Conservation (phyloP, 805 yeast species). For the Lipomyces yamadae region DNA sequence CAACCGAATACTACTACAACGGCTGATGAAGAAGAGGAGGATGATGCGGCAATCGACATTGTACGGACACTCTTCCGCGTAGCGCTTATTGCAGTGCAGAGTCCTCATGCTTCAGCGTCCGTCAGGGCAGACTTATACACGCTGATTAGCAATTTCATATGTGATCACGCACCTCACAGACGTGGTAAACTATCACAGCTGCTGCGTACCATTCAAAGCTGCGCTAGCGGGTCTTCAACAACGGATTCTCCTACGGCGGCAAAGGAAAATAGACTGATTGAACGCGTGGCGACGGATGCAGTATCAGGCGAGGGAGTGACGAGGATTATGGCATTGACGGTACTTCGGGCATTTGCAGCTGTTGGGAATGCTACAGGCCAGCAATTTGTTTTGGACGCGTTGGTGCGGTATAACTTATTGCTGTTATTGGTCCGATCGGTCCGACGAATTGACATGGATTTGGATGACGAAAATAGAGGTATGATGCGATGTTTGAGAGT, state of each 20-base stretch:
- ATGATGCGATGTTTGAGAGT: not conserved
- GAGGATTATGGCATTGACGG: constrained; percentile 73
- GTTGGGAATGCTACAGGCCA: constrained; percentile 57
- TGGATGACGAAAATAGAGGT: constrained; percentile 43
- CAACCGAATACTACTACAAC: constrained; percentile 2
- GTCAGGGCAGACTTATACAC: constrained; percentile 82
- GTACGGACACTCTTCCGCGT: constrained; percentile 73
- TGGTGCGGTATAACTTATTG: constrained; percentile 70
- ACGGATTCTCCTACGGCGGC: not conserved
- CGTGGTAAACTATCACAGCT: constrained; percentile 24
- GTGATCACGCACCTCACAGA: constrained; percentile 28
- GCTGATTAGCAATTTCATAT: constrained; percentile 29
- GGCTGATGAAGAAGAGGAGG: constrained; percentile 36
- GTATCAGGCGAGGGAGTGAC: constrained; percentile 77
- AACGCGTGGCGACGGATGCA: constrained; percentile 74
- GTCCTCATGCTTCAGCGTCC: constrained; percentile 67
- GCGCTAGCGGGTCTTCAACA: constrained; percentile 17
- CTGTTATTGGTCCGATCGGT: constrained; percentile 68
- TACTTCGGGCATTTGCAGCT: constrained; percentile 70
- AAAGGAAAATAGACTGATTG: constrained; percentile 40
- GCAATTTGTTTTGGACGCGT: constrained; percentile 61
- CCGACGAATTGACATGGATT: constrained; percentile 68
- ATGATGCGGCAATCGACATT: constrained; percentile 52
- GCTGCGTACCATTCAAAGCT: constrained; percentile 28
- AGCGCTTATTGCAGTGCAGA: constrained; percentile 71